Evolutionary conservation across 2,329 filamentous ascomycete genomes (phyloP).

Genomic region (Rutstroemia sydowiana): DNA sequence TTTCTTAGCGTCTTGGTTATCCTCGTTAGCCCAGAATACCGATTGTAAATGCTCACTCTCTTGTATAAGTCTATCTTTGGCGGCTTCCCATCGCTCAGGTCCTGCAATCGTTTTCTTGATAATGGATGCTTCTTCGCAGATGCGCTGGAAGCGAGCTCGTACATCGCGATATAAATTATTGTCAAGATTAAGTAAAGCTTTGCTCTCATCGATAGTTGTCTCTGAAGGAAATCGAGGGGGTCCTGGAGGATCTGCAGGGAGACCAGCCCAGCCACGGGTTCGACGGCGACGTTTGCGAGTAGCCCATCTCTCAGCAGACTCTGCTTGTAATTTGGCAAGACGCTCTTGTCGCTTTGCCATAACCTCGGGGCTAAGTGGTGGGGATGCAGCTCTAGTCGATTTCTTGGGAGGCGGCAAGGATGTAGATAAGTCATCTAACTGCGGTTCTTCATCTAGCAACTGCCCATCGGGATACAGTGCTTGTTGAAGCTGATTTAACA

Average conservation of each 20-base stretch:
- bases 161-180: slow-evolving; percentile 55
- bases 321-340: slow-evolving; percentile 45
- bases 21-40: slow-evolving; percentile 51
- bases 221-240: slow-evolving; percentile 73
- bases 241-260: slow-evolving; percentile 60
- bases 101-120: slow-evolving; percentile 71
- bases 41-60: slow-evolving; percentile 56
- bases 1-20: slow-evolving; percentile 52
- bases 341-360: slow-evolving; percentile 47
- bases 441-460: slow-evolving; percentile 24
- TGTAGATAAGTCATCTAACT: slow-evolving; percentile 17
- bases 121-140: slow-evolving; percentile 61
- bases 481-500: slow-evolving; percentile 29
- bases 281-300: slow-evolving; percentile 60
- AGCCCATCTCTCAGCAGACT: slow-evolving; percentile 55
- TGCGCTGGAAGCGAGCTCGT: slow-evolving; percentile 59
- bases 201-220: slow-evolving; percentile 73
- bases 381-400: slow-evolving; percentile 21
- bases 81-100: slow-evolving; percentile 63
- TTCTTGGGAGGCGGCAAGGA: slow-evolving; percentile 13
- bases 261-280: slow-evolving; percentile 59
- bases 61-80: slow-evolving; percentile 59
- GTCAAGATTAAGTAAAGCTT: slow-evolving; percentile 59
- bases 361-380: slow-evolving; percentile 38
- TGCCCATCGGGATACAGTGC: slow-evolving; percentile 29